Conservation (phyloP, 805 yeast species). For the Pichia cabralensis region DNA sequence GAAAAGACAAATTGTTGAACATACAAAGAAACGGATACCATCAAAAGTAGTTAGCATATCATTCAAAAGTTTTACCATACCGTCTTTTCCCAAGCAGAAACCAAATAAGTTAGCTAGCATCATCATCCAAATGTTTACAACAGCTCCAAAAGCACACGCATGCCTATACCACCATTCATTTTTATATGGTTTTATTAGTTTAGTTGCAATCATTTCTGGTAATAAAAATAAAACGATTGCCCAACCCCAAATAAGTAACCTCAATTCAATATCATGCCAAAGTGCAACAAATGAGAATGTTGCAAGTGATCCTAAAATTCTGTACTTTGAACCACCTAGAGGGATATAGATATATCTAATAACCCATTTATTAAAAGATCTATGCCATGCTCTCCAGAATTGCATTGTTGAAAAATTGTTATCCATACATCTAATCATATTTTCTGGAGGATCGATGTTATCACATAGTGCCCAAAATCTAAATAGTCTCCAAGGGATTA, state of each 20-base stretch:
- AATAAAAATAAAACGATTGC: constrained; percentile 72
- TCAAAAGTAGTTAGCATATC: constrained; percentile 64
- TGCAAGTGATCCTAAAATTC: constrained; percentile 67
- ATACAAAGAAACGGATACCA: constrained; percentile 56
- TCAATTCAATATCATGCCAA: constrained; percentile 96
- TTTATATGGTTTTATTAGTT: constrained; percentile 24
- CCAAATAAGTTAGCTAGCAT: constrained; percentile 94
- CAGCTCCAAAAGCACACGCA: constrained; percentile 80
- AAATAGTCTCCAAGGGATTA: constrained; percentile 94
- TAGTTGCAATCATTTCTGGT: constrained; percentile 70
- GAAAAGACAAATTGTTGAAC: constrained; percentile 58
- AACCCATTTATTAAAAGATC: constrained; percentile 87
- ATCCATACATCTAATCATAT: constrained; percentile 93
- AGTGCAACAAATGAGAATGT: constrained; percentile 94
- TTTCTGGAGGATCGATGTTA: constrained; percentile 93
- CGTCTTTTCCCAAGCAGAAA: constrained; percentile 87
- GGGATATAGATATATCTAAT: constrained; percentile 85
- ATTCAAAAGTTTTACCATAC: constrained; percentile 51
- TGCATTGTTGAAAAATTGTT: constrained; percentile 87
- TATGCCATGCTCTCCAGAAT: constrained; percentile 99
- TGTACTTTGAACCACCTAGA: constrained; percentile 67
- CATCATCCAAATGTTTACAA: constrained; percentile 92
- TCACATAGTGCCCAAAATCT: constrained; percentile 90
- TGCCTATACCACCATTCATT: constrained; percentile 64
- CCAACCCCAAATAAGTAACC: constrained; percentile 93